Conservation (phyloP, 768 basidiomycete species). For the Lactifluus rugatus region DNA sequence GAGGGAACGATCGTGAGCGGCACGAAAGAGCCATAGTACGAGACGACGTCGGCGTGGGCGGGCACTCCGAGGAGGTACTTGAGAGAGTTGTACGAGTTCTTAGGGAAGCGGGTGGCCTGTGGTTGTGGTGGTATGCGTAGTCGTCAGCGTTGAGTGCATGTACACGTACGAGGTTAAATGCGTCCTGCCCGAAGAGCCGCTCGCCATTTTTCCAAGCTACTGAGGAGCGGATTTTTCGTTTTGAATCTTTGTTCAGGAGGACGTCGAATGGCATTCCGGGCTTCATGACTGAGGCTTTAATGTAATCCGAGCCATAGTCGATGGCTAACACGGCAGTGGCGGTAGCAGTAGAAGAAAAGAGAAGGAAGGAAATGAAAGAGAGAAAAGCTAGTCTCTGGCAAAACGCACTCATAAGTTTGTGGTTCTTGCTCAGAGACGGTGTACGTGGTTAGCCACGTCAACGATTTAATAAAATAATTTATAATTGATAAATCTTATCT, state of each 20-base stretch:
- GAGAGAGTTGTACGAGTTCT: slow-evolving; percentile 74
- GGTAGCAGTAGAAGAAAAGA: slow-evolving; percentile 21
- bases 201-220: slow-evolving; percentile 92
- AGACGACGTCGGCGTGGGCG: slow-evolving; percentile 25
- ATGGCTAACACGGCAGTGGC: slow-evolving; percentile 80
- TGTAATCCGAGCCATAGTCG: slow-evolving; percentile 97
- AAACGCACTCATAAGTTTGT: slow-evolving; percentile 1
- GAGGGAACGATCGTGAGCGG: slow-evolving; percentile 50
- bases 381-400: slow-evolving; percentile 11
- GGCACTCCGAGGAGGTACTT: slow-evolving; percentile 77
- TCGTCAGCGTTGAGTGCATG: background rate
- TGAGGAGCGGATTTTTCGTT: slow-evolving; percentile 84
- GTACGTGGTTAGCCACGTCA: slow-evolving; percentile 18
- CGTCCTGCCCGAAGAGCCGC: slow-evolving; percentile 82
- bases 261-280: slow-evolving; percentile 94
- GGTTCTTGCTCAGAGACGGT: background rate
- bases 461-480: too few relatives aligned
- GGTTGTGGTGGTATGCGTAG: background rate
- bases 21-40: slow-evolving; percentile 38
- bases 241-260: slow-evolving; percentile 91
- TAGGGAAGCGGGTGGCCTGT: slow-evolving; percentile 87
- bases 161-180: slow-evolving; percentile 68
- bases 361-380: slow-evolving; percentile 15
- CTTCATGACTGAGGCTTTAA: slow-evolving; percentile 92
- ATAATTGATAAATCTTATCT: background rate